These are phyloP conservation scores for Sugiyamaella valdiviana DNA, from an alignment of 805 yeast genomes.

Conservation along the genomic window DNA sequence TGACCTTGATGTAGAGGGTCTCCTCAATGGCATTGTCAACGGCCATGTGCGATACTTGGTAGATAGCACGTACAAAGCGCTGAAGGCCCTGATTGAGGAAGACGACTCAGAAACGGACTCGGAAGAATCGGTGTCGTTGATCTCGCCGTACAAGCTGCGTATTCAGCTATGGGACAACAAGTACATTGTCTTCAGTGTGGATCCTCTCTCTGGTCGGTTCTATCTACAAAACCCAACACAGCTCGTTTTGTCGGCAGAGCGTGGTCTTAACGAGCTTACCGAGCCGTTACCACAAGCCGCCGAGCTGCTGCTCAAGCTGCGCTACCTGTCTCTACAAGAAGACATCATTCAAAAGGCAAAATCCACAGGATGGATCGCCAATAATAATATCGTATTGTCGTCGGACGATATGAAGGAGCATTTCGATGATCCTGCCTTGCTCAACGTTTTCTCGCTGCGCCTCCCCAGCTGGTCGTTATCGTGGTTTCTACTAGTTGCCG, in stretches of 20 bases:
- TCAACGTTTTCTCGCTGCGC: constrained; percentile 27
- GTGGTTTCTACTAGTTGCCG: constrained; percentile 36
- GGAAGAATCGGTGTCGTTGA: constrained; percentile 1
- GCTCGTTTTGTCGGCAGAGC: constrained; percentile 31
- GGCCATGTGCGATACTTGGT: constrained; percentile 38
- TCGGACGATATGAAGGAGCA: constrained; percentile 41
- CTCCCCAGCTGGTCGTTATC: constrained; percentile 34
- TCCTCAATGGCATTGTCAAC: constrained; percentile 36
- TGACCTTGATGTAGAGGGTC: constrained; percentile 32
- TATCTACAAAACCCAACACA: constrained; percentile 39
- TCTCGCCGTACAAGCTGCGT: constrained; percentile 14
- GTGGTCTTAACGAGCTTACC: constrained; percentile 25
- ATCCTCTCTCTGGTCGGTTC: constrained; percentile 20
- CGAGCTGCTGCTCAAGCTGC: constrained; percentile 39
- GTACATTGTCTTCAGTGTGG: constrained; percentile 21
- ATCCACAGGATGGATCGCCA: constrained; percentile 66
- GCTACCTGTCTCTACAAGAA: constrained; percentile 43
- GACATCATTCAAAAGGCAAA: constrained; percentile 52
- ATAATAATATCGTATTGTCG: constrained; percentile 46
- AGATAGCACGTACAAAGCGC: constrained; percentile 6
- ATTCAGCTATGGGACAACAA: constrained; percentile 18
- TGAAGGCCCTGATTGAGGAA: neutral
- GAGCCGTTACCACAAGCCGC: constrained; percentile 20
- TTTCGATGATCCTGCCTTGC: constrained; percentile 17
- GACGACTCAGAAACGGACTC: neutral